phyloP scores from a whole-genome alignment of 129 eudicot genomes.

The Centella asiatica region DNA sequence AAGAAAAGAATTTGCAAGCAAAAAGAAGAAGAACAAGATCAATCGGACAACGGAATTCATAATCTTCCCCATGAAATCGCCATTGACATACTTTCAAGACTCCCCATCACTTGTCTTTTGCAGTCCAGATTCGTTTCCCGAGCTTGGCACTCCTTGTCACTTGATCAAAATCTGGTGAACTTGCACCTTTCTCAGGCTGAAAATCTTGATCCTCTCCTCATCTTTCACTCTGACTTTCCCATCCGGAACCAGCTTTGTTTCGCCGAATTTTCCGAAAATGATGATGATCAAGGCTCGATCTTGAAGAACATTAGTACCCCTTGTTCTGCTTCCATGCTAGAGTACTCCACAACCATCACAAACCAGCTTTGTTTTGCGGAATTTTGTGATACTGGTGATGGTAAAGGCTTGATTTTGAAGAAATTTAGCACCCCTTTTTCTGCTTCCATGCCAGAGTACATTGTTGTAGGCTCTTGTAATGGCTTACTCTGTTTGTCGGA shows the following conservation, averaged over 20 bases:
- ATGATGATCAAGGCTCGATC: conserved; percentile 10
- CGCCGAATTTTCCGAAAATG: conserved; percentile 10
- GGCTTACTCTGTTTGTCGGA: conserved; percentile 48
- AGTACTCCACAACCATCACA: conserved; percentile 38
- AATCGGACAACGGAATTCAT: conserved; percentile 12
- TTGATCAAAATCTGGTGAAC: conserved; percentile 27
- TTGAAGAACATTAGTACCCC: conserved; percentile 27
- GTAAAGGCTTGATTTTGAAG: conserved; percentile 16
- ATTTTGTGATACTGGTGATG: conserved; percentile 6
- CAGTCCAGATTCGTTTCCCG: conserved; percentile 42
- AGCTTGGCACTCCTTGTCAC: conserved; percentile 31
- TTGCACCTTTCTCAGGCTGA: conserved; percentile 23
- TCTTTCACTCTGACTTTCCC: conserved; percentile 47
- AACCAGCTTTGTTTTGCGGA: conserved; percentile 33
- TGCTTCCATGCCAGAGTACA: conserved; percentile 40
- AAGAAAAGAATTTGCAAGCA: neutral
- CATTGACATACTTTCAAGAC: conserved; percentile 43
- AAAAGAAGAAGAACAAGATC: conserved; percentile 6
- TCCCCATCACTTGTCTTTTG: conserved; percentile 40
- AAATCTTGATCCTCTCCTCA: conserved; percentile 22
- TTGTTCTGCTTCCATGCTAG: conserved; percentile 38
- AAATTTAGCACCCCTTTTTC: conserved; percentile 32
- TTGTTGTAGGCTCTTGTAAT: conserved; percentile 47
- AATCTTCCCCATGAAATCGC: conserved; percentile 33
- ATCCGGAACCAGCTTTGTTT: conserved; percentile 35